Conservation (phyloP, 768 basidiomycete genomes). For the Psilocybe cyanescens region DNA sequence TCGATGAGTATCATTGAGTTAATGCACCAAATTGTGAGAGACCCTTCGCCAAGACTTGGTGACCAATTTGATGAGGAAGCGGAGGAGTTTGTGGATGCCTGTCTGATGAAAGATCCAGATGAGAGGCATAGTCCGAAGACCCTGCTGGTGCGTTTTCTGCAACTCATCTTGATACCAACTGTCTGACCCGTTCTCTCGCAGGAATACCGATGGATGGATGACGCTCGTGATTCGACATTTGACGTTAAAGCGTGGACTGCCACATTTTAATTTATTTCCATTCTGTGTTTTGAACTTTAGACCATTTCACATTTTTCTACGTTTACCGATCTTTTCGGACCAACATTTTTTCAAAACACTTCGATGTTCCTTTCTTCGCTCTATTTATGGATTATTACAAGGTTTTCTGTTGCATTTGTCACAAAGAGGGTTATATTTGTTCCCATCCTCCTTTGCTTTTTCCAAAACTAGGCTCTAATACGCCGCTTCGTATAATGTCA, state of each 20-base stretch:
- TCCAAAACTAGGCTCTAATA: too few species aligned
- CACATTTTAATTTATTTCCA: slow-evolving; percentile 48
- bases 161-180: background rate
- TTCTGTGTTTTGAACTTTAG: too few species aligned
- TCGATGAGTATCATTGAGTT: slow-evolving; percentile 97
- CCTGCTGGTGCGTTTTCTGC: slow-evolving; percentile 60
- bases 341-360: too few species aligned
- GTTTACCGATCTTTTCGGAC: too few species aligned
- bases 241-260: slow-evolving; percentile 82
- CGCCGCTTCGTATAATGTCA: too few species aligned
- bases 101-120: slow-evolving; percentile 88
- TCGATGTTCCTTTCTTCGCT: too few species aligned
- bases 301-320: too few species aligned
- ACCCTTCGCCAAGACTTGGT: slow-evolving; percentile 88
- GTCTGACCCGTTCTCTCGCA: slow-evolving; percentile 25
- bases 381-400: too few species aligned
- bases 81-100: slow-evolving; percentile 87
- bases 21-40: slow-evolving; percentile 97
- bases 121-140: slow-evolving; percentile 85
- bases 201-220: slow-evolving; percentile 77
- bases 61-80: slow-evolving; percentile 71
- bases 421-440: too few species aligned
- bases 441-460: too few species aligned
- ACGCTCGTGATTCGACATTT: slow-evolving; percentile 59
- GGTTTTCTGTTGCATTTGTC: too few species aligned